Conservation (phyloP, 2,329 filamentous ascomycete species). For the Aureobasidium sp. region DNA sequence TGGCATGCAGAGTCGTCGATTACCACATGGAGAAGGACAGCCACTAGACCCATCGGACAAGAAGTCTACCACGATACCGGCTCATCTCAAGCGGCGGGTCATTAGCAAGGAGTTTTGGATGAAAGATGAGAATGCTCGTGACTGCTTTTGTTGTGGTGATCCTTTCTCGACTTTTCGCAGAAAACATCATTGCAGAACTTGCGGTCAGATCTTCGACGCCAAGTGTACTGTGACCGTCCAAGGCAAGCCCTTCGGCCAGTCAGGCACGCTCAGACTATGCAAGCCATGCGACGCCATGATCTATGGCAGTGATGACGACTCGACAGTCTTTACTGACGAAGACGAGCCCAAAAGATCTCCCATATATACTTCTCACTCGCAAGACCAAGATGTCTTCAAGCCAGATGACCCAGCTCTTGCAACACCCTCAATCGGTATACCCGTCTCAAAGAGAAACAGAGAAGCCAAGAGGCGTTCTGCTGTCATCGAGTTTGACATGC, state of each 20-base stretch:
- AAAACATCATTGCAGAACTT: constrained; percentile 92
- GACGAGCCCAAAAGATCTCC: constrained; percentile 30
- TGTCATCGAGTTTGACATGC: constrained; percentile 80
- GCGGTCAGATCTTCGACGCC: constrained; percentile 96
- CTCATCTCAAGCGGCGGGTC: constrained; percentile 74
- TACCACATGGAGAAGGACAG: background rate
- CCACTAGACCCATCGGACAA: background rate
- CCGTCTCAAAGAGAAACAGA: constrained; percentile 57
- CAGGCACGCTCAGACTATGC: constrained; percentile 78
- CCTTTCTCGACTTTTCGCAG: constrained; percentile 88
- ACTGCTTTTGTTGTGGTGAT: constrained; percentile 87
- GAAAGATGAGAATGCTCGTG: constrained; percentile 96
- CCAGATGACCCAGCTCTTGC: constrained; percentile 27
- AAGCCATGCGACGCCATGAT: constrained; percentile 89
- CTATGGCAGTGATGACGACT: constrained; percentile 82
- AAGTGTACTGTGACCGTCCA: constrained; percentile 91
- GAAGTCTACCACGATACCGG: constrained; percentile 28
- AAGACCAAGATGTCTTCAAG: constrained; percentile 12
- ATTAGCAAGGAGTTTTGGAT: constrained; percentile 98
- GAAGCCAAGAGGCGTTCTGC: constrained; percentile 78
- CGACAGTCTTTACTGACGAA: constrained; percentile 79
- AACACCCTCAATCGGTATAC: constrained; percentile 57
- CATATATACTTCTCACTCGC: background rate
- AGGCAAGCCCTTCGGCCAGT: constrained; percentile 78
- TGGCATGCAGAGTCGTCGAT: constrained; percentile 9